A percentile compares a stretch with the other conserved stretches of the same genome.
These are phyloP conservation scores for Moesziomyces antarcticus DNA, from an alignment of 1,284 basidiomycete species.

Conservation along the genomic window DNA sequence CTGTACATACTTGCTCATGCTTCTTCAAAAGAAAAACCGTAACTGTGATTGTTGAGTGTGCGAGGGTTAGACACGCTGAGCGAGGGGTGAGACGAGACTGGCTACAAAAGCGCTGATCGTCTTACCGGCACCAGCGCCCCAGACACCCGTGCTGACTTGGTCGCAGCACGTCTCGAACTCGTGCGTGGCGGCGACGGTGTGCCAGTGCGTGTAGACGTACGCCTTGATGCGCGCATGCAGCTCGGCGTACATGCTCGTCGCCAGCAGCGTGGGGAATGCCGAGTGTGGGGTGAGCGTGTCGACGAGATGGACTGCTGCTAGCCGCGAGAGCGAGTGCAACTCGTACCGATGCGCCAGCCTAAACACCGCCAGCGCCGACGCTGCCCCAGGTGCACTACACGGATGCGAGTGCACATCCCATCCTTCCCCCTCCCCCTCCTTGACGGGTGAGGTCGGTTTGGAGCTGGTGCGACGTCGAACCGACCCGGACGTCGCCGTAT, in stretches of 20 bases:
- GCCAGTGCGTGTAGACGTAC: conserved; percentile 63
- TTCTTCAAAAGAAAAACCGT: too few relatives aligned
- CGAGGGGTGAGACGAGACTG: not conserved
- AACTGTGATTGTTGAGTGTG: too few relatives aligned
- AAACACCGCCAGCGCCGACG: conserved; percentile 78
- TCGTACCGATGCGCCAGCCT: conserved; percentile 82
- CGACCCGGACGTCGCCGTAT: not conserved
- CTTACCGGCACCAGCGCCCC: conserved; percentile 52
- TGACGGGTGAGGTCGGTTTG: conserved; percentile 15
- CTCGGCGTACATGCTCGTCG: conserved; percentile 57
- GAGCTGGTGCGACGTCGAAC: not conserved
- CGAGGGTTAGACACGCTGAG: too few relatives aligned
- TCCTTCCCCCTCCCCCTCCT: too few relatives aligned
- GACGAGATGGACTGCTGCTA: conserved; percentile 81
- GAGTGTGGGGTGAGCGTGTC: conserved; percentile 77
- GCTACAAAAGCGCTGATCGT: conserved; percentile 48
- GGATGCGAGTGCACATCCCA: conserved; percentile 82
- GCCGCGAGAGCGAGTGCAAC: conserved; percentile 75
- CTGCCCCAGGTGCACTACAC: conserved; percentile 70
- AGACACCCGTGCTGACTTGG: conserved; percentile 60
- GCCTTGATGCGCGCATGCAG: conserved; percentile 58
- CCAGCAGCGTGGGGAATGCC: conserved; percentile 79
- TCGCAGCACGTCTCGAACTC: conserved; percentile 65
- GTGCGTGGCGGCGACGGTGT: conserved; percentile 45
- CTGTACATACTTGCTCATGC: too few relatives aligned